Evolutionary conservation across 768 basidiomycete species (phyloP), one percentile per base, ranked within the genome.

Genomic region (Leccinum olivaceopallidum): DNA sequence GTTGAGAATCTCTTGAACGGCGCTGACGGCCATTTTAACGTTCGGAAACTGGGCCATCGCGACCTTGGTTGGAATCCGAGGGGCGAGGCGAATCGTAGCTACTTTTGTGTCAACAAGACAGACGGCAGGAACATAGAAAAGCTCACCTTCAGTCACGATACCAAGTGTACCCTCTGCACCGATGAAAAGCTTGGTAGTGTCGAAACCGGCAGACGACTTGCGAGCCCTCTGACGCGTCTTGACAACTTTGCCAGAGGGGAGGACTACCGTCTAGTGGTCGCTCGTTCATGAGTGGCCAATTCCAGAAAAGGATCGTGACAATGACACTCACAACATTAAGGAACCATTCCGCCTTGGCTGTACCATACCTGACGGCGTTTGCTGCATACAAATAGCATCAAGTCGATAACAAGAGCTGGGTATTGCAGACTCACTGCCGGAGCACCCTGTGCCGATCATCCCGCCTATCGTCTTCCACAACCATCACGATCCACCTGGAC

Each of bases 81-180:
- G 94, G 2, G 92, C 84, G 5, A 97, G 82, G 30, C 92, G 83
- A 24, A 97, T 75, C 0, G 94, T 97, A 5, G 86, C 94, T 92
- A 64, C 22, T 55, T 60, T 6, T 56, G 16, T 49, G 34, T 60
- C 34, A 48, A 48, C 14, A 42, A 59, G 39, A 18, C 2, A 49
- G 20, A 9, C 22, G 16, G 2, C n/a, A 53, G 18, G 5, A 18
- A 26, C 2, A 6, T 22, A 20, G 8, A 56, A 20, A 5, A 28
- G 18, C 65, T 53, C 56, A 83, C 89, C 88, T 78, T 95, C 93
- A 0, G 91, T 94, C n/a, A 95, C 85, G 64, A 95, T 89, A 4
- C 94, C 94, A 50, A 95, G 72, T 0, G 93, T 95, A 6, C 94
- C 94, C 73, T 95, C 94, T 3, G 92, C 91, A 5, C 94, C 94